Evolutionary conservation across 805 yeast species (phyloP).

Genomic region (Middelhovenomyces tepae): DNA sequence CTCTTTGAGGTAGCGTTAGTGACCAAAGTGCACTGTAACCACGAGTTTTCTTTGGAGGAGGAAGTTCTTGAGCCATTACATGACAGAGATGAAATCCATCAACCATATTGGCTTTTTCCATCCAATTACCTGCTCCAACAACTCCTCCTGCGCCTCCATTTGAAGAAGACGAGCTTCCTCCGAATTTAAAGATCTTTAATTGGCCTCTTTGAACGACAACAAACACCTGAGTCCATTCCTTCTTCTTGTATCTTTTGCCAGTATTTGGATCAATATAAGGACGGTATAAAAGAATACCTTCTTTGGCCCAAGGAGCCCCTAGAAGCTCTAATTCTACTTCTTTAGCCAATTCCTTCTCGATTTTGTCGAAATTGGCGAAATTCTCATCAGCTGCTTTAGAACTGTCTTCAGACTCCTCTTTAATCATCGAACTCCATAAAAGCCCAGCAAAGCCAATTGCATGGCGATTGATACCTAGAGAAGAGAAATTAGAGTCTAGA

Average conservation of each 20-base stretch:
- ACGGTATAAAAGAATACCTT: constrained; percentile 47
- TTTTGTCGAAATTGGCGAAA: constrained; percentile 21
- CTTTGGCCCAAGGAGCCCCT: constrained; percentile 75
- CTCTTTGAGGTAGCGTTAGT: constrained; percentile 42
- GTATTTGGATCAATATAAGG: constrained; percentile 22
- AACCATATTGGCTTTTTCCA: constrained; percentile 49
- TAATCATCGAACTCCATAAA: constrained; percentile 23
- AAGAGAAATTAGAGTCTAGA: constrained; percentile 26
- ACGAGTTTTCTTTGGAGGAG: constrained; percentile 26
- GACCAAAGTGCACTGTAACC: constrained; percentile 41
- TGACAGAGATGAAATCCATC: constrained; percentile 46
- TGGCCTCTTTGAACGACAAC: constrained; percentile 66
- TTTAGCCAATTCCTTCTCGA: constrained; percentile 34
- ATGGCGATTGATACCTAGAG: constrained; percentile 23
- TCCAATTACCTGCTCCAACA: constrained; percentile 62
- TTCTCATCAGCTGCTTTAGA: constrained; percentile 13
- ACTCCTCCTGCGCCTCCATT: constrained; percentile 23
- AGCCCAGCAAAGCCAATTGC: constrained; percentile 27
- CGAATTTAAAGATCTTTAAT: constrained; percentile 47
- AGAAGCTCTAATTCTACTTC: constrained; percentile 55
- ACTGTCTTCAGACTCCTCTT: constrained; percentile 15
- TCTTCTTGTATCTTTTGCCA: constrained; percentile 20
- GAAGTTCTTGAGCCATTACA: constrained; percentile 32
- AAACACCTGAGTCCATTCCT: constrained; percentile 42
- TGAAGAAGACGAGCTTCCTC: constrained; percentile 13